Conservation (phyloP, 495 filamentous ascomycete genomes). For the Penicillium goetzii region DNA sequence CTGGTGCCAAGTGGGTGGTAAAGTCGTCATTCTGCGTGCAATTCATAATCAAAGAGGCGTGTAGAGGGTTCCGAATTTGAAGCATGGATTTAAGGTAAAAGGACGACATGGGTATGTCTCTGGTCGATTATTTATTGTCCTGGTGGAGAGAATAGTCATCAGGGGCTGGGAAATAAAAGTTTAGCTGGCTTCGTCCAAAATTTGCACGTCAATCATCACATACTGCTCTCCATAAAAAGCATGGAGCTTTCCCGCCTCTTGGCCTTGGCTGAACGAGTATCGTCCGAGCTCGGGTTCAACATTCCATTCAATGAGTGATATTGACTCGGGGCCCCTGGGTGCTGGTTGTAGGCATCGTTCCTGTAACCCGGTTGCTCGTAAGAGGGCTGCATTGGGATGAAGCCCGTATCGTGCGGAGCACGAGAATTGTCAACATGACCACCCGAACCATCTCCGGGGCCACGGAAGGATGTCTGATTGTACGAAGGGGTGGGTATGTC, state of each 20-base stretch:
- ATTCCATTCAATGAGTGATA: constrained; percentile 48
- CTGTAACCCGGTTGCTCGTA: constrained; percentile 50
- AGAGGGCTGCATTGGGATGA: constrained; percentile 63
- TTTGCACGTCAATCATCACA: constrained; percentile 13
- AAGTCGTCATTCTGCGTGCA: constrained; percentile 38
- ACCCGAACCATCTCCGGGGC: constrained; percentile 28
- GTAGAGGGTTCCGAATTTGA: constrained; percentile 16
- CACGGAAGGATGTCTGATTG: constrained; percentile 61
- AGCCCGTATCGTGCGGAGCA: constrained; percentile 56
- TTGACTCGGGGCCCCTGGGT: constrained; percentile 30
- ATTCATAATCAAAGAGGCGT: constrained; percentile 31
- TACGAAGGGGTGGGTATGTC: constrained; percentile 69
- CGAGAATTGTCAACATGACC: constrained; percentile 32
- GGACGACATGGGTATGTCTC: constrained; percentile 10
- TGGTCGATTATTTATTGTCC: constrained; percentile 16
- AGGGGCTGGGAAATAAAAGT: not conserved
- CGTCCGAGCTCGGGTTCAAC: constrained; percentile 43
- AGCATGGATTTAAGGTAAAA: constrained; percentile 2
- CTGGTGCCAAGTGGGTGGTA: constrained; percentile 31
- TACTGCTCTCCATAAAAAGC: constrained; percentile 53
- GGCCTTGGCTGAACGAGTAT: constrained; percentile 47
- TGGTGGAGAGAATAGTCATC: constrained; percentile 22
- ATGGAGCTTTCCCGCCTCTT: constrained; percentile 64
- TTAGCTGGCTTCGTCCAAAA: not conserved
- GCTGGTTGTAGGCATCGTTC: constrained; percentile 35